Evolutionary conservation across 768 basidiomycete species (phyloP), one percentile per base, ranked within the genome.

Genomic region (Termitomyces sp.): DNA sequence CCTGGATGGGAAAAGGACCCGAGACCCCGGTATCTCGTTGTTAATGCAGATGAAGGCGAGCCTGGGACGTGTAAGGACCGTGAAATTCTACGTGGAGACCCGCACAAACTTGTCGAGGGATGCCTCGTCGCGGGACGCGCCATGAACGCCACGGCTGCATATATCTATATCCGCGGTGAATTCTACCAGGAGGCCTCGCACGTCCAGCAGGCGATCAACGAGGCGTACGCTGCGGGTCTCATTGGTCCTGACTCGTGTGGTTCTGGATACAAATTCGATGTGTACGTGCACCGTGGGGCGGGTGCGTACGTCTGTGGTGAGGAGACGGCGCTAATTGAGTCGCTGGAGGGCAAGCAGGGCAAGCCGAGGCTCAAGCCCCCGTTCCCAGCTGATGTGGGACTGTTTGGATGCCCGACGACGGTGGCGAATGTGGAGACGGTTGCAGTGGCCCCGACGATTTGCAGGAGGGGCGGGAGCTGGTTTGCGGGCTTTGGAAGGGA

Each of bases 341-440:
- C 89, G 66, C 74, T 99, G 56, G 96, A 98, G 76, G 96, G 96
- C 11, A 99, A 99, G 75, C 96, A 98, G 75, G 96, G 96, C 31
- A 99, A 99, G 72, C 96, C 96, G 0, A 84, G 96, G 55, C 81
- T 99, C 65, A 99, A 99, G 81, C 96, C 96, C 4, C 96, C 96
- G 46, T 99, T 98, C 86, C 96, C 96, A 4, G 96, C 96, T 58
- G 96, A 98, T 65, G 96, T 98, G 50, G 96, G 96, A 55, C 81
- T 98, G 56, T 99, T 99, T 70, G 96, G 96, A 0, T 97, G 94
- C 73, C 96, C 96, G 0, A 91, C 94, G 1, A 98, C 96, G 6
- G 96, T 99, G 40, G 96, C 96, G 48, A 98, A 98, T 69, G 96
- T 99, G 48, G 96, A 99, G 80, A 99, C 96, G 8, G 94, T 99